These are phyloP conservation scores for Didymella exigua DNA, from an alignment of 2,329 filamentous ascomycete species.

Conservation along the genomic window DNA sequence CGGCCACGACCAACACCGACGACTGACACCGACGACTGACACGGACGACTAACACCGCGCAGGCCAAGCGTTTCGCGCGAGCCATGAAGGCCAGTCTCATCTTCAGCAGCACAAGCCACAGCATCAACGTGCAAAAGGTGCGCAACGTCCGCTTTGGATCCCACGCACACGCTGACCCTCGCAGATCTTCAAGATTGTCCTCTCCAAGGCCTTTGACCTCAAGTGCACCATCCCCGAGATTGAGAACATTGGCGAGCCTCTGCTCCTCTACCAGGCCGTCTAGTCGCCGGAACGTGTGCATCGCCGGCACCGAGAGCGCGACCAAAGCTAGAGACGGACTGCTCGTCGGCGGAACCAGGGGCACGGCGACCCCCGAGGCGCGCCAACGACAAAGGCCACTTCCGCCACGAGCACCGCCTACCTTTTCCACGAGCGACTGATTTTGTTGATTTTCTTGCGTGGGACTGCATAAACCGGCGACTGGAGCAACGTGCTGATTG, in stretches of 20 bases:
- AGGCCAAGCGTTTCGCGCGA: constrained; percentile 95
- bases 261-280: constrained; percentile 76
- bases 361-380: neutral
- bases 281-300: constrained; percentile 34
- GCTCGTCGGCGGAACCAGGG: neutral
- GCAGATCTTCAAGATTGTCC: constrained; percentile 99
- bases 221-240: constrained; percentile 99
- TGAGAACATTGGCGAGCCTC: constrained; percentile 94
- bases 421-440: constrained; percentile 46
- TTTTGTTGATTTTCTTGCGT: constrained; percentile 43
- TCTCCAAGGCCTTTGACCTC: constrained; percentile 97
- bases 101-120: constrained; percentile 98
- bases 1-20: too few relatives aligned
- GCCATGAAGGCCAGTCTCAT: constrained; percentile 98
- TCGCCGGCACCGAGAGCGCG: constrained; percentile 23
- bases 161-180: constrained; percentile 32
- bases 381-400: neutral
- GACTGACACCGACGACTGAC: too few relatives aligned
- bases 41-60: constrained; percentile 14
- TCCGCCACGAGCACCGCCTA: constrained; percentile 17
- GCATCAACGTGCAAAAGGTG: constrained; percentile 99
- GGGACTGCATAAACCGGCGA: constrained; percentile 47
- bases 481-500: constrained; percentile 42
- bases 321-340: constrained; percentile 8
- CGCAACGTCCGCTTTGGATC: neutral